phyloP scores from a whole-genome alignment of 495 filamentous ascomycete species.

The Penicillium samsonianum region DNA sequence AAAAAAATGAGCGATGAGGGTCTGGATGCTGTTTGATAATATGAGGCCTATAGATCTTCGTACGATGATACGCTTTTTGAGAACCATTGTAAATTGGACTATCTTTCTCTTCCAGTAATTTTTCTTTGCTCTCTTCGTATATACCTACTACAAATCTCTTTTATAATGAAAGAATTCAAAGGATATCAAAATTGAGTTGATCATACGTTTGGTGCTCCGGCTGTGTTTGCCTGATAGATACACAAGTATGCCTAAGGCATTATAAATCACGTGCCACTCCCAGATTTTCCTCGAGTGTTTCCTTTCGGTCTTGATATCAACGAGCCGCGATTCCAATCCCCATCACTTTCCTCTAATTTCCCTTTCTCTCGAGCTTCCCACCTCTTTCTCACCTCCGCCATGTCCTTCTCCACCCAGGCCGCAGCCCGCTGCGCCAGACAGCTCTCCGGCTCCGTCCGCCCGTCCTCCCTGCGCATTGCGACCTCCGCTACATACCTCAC shows the following conservation, averaged over 20 bases:
- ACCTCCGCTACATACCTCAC: slow-evolving; percentile 44
- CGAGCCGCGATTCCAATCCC: slow-evolving; percentile 15
- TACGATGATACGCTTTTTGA: slow-evolving; percentile 30
- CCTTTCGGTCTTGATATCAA: slow-evolving; percentile 24
- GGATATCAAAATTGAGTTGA: not conserved
- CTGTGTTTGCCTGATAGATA: slow-evolving; percentile 4
- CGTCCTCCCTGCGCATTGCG: slow-evolving; percentile 47
- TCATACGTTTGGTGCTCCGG: not conserved
- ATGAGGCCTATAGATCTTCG: slow-evolving; percentile 33
- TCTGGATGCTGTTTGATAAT: slow-evolving; percentile 16
- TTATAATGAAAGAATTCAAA: not conserved
- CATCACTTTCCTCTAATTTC: slow-evolving; percentile 15
- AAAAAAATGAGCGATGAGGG: slow-evolving; percentile 21
- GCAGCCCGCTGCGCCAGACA: slow-evolving; percentile 51
- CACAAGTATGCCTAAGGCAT: not conserved
- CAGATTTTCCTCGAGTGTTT: slow-evolving; percentile 44
- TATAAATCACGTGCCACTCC: slow-evolving; percentile 33
- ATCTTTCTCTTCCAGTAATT: slow-evolving; percentile 15
- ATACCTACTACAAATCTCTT: not conserved
- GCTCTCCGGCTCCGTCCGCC: slow-evolving; percentile 47
- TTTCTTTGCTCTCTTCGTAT: not conserved
- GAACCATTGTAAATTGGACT: slow-evolving; percentile 16
- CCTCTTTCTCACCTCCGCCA: slow-evolving; percentile 24
- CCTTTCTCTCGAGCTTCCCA: slow-evolving; percentile 16
- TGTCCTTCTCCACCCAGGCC: slow-evolving; percentile 46